phyloP scores from a whole-genome alignment of 78 protist genomes.

The Chrysochromulina parva region DNA sequence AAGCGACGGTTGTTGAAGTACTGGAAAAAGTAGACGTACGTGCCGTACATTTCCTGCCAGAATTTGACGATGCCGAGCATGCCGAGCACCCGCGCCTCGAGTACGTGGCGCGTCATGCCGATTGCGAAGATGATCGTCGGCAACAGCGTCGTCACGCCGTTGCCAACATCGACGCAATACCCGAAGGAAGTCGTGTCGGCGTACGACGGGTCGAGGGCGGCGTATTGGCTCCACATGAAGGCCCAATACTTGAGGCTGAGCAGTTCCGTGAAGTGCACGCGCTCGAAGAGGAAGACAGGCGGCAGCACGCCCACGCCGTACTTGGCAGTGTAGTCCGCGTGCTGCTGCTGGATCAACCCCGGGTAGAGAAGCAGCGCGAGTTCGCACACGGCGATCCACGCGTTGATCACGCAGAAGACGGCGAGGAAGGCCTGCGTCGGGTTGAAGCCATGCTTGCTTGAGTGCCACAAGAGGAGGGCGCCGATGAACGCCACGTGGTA shows the following conservation, averaged over 20 bases:
- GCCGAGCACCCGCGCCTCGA: background rate
- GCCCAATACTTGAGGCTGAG: background rate
- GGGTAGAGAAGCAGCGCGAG: background rate
- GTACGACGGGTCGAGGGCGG: background rate
- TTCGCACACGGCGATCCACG: slow-evolving; percentile 23
- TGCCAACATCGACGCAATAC: background rate
- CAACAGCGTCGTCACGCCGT: background rate
- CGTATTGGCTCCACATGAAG: background rate
- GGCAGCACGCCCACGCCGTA: background rate
- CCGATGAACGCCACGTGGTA: background rate
- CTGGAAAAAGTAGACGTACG: background rate
- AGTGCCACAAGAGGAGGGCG: background rate
- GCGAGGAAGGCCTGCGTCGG: background rate
- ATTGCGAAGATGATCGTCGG: background rate
- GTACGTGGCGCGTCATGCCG: background rate
- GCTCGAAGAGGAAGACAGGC: background rate
- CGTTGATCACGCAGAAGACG: background rate
- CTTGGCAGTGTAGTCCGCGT: too few species aligned
- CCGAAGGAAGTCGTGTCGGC: background rate
- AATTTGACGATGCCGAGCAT: background rate
- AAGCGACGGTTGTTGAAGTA: background rate
- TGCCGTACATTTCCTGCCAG: background rate
- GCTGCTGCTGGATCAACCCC: background rate
- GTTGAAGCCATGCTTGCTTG: background rate
- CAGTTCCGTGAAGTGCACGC: background rate